Evolutionary conservation across 164 flowering plant genomes (phyloP).

Genomic region (Vitis rupestris): DNA sequence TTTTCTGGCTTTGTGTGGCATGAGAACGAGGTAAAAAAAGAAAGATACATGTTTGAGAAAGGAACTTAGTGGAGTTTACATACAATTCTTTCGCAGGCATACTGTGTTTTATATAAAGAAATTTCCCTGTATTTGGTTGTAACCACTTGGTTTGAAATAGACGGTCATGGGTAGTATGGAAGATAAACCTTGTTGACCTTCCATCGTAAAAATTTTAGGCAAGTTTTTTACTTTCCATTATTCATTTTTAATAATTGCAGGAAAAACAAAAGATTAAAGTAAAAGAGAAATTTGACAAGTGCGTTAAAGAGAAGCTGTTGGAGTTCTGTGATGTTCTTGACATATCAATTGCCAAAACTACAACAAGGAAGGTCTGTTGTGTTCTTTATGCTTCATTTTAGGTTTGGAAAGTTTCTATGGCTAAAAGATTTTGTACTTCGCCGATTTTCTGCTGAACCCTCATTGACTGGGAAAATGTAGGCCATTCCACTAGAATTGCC

Average conservation of each 20-base stretch:
- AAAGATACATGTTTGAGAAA: not conserved
- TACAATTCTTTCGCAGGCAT: too few relatives aligned
- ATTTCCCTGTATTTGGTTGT: not conserved
- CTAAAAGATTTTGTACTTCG: not conserved
- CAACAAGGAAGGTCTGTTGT: conserved; percentile 71
- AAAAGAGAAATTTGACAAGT: conserved; percentile 81
- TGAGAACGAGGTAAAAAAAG: conserved; percentile 70
- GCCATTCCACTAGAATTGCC: too few relatives aligned
- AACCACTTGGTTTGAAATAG: conserved; percentile 1
- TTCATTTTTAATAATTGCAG: conserved; percentile 36
- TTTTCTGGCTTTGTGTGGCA: conserved; percentile 97
- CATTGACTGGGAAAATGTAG: too few relatives aligned
- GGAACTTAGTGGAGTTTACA: too few relatives aligned
- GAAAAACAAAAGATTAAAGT: conserved; percentile 72
- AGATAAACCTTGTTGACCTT: not conserved
- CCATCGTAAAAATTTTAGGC: not conserved
- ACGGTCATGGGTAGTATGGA: not conserved
- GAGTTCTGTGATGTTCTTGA: conserved; percentile 88
- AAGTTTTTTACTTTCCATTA: not conserved
- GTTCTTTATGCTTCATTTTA: not conserved
- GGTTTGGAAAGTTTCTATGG: too few relatives aligned
- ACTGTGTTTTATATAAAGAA: too few relatives aligned
- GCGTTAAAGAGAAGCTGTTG: conserved; percentile 65
- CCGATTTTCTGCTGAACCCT: not conserved
- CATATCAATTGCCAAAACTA: conserved; percentile 59